Conservation (phyloP, 805 yeast genomes). For the Ogataea philodendri region DNA sequence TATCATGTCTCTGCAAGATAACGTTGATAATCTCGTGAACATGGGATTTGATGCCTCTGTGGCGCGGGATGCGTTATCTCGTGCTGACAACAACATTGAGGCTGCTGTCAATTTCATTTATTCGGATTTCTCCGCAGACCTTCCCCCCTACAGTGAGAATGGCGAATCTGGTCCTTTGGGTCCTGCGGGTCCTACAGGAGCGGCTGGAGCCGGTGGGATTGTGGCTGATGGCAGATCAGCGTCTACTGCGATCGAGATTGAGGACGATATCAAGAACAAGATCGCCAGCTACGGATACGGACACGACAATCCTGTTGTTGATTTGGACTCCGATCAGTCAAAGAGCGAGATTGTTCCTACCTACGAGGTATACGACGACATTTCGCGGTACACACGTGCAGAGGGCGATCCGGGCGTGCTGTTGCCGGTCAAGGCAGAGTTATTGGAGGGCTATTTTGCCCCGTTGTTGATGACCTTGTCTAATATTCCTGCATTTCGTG, state of each 20-base stretch:
- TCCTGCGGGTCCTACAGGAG: constrained; percentile 11
- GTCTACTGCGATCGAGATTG: constrained; percentile 23
- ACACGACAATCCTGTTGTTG: constrained; percentile 2
- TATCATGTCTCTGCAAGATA: constrained; percentile 24
- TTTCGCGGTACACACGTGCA: constrained; percentile 26
- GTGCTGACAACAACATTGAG: constrained; percentile 33
- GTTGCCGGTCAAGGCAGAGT: constrained; percentile 34
- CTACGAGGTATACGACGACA: constrained; percentile 35
- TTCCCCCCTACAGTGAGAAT: constrained; percentile 17
- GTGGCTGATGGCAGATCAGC: constrained; percentile 14
- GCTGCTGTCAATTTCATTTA: constrained; percentile 39
- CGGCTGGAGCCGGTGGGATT: too few relatives aligned
- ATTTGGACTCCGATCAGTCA: constrained; percentile 8
- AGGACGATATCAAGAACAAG: constrained; percentile 26
- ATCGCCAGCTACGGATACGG: constrained; percentile 24
- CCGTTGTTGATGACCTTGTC: constrained; percentile 41
- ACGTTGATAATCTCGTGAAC: constrained; percentile 22
- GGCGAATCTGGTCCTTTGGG: constrained; percentile 7
- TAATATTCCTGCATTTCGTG: constrained; percentile 36
- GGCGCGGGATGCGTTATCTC: constrained; percentile 37
- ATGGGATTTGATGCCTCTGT: constrained; percentile 30
- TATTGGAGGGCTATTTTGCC: constrained; percentile 40
- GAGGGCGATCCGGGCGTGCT: constrained; percentile 32
- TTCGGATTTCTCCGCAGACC: constrained; percentile 16
- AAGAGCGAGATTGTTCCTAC: constrained; percentile 6